A percentile compares a stretch with the other conserved stretches of the same genome.
These are phyloP conservation scores for Albatrellus sp. DNA, from an alignment of 1,284 basidiomycete genomes.

Conservation along the genomic window DNA sequence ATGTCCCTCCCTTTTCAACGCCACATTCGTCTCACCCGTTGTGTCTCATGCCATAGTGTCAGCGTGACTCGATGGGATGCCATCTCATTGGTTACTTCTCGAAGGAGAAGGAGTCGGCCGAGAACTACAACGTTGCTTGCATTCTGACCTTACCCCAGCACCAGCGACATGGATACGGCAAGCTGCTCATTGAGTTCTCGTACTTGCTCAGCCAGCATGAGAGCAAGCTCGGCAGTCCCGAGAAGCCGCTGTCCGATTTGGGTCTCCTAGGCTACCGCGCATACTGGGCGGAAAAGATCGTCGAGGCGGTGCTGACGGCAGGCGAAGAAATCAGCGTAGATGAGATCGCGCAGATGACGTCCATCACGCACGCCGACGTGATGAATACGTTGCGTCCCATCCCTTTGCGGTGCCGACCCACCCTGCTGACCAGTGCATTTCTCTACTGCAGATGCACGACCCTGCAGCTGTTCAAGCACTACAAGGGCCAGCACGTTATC, in stretches of 20 bases:
- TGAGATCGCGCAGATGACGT: conserved; percentile 92
- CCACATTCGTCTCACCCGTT: not conserved
- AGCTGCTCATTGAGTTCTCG: conserved; percentile 94
- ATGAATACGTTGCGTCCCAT: conserved; percentile 87
- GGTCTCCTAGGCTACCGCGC: conserved; percentile 90
- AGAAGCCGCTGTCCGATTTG: conserved; percentile 94
- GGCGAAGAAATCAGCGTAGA: conserved; percentile 84
- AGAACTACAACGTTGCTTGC: conserved; percentile 98
- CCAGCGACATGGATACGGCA: conserved; percentile 93
- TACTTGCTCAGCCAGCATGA: conserved; percentile 98
- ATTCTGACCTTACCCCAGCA: conserved; percentile 97
- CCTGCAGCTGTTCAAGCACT: conserved; percentile 91
- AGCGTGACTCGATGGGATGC: conserved; percentile 83
- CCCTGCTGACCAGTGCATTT: conserved; percentile 7
- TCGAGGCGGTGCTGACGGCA: conserved; percentile 75
- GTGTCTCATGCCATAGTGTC: conserved; percentile 34
- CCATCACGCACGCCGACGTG: conserved; percentile 94
- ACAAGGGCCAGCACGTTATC: conserved; percentile 91
- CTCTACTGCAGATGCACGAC: conserved; percentile 66
- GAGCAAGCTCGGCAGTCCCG: conserved; percentile 89
- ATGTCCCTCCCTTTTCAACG: conserved; percentile 13
- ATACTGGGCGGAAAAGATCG: conserved; percentile 96
- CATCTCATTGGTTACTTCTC: conserved; percentile 98
- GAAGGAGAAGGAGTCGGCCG: conserved; percentile 97
- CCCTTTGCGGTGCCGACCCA: too few species aligned